Conservation (phyloP, 257 asterid genomes). For the Scutellaria minor region DNA sequence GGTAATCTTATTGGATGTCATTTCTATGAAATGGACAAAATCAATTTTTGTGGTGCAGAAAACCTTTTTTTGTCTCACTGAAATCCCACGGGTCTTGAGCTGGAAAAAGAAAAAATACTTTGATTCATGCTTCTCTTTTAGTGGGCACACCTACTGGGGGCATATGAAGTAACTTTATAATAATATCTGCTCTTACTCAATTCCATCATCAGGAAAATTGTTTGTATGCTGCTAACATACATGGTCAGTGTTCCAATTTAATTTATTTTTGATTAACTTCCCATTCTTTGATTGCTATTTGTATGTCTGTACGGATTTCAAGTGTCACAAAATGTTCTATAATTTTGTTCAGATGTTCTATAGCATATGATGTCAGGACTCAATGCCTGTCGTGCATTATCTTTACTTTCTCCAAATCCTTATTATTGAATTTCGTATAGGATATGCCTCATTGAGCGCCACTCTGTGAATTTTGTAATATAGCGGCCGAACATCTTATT, state of each 20-base stretch:
- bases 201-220: constrained; percentile 7
- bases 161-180: constrained; percentile 25
- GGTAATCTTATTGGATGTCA: not conserved
- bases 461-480: not conserved
- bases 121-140: constrained; percentile 7
- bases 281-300: constrained; percentile 1
- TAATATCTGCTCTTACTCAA: constrained; percentile 27
- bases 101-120: not conserved
- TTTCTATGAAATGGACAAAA: constrained; percentile 3
- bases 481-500: not conserved
- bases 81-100: not conserved
- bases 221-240: not conserved
- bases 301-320: not conserved
- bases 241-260: not conserved
- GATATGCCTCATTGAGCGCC: not conserved
- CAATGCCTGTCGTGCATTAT: not conserved
- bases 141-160: constrained; percentile 6
- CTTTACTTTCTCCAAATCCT: not conserved
- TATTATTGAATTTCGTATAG: not conserved
- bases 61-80: not conserved
- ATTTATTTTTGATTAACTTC: not conserved
- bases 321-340: not conserved
- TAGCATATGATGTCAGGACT: constrained; percentile 13
- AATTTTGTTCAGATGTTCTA: constrained; percentile 13
- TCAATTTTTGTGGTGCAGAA: not conserved